Conservation (phyloP, 305 asterid genomes). For the Solanum chacoense region DNA sequence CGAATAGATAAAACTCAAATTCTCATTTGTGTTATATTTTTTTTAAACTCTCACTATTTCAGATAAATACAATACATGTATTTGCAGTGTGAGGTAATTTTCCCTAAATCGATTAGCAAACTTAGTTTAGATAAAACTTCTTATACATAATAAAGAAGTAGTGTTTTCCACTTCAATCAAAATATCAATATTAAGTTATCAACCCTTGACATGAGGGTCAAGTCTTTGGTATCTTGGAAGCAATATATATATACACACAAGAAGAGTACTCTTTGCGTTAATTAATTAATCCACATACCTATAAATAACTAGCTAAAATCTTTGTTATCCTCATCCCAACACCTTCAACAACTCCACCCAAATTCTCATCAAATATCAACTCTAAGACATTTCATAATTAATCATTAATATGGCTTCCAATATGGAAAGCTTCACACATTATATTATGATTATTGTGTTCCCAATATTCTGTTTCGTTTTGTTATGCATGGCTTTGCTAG, state of each 20-base stretch:
- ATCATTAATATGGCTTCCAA: slow-evolving; percentile 8
- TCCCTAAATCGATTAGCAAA: background rate
- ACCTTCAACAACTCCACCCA: background rate
- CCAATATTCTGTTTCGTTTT: slow-evolving; percentile 38
- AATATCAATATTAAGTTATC: slow-evolving; percentile 1
- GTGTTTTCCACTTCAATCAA: slow-evolving; percentile 42
- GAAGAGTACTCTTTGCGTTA: background rate
- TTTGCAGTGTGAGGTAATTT: background rate
- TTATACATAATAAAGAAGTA: background rate
- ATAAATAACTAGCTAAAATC: slow-evolving; percentile 13
- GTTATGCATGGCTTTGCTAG: slow-evolving; percentile 31
- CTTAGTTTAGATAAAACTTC: background rate
- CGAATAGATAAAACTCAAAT: background rate
- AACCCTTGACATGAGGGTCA: slow-evolving; percentile 45
- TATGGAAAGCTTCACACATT: slow-evolving; percentile 15
- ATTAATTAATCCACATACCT: background rate
- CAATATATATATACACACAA: slow-evolving; percentile 3
- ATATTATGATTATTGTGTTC: slow-evolving; percentile 35
- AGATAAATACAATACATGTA: background rate
- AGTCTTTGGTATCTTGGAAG: slow-evolving; percentile 45
- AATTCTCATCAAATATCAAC: background rate
- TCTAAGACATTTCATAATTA: background rate
- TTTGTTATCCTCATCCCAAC: background rate
- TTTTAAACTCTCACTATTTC: background rate
- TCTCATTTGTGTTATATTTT: background rate